phyloP scores from a whole-genome alignment of 1,284 basidiomycete species.

The Heterobasidion parviporum region DNA sequence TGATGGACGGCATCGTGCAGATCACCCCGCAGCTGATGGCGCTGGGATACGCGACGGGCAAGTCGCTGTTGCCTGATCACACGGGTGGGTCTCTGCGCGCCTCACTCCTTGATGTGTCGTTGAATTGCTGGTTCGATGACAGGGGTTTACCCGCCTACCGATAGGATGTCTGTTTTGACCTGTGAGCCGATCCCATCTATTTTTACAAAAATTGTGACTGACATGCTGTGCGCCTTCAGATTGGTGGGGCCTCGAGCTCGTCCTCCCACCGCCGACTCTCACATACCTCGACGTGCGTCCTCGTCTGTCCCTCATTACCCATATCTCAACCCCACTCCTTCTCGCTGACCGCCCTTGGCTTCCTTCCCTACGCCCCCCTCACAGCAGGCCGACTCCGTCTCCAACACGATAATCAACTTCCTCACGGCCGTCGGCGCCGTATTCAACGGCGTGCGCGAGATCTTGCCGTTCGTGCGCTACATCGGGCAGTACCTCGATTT shows the following conservation, averaged over 20 bases:
- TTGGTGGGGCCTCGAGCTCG: slow-evolving; percentile 79
- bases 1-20: slow-evolving; percentile 57
- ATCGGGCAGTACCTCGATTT: slow-evolving; percentile 68
- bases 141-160: slow-evolving; percentile 64
- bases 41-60: slow-evolving; percentile 67
- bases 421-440: slow-evolving; percentile 61
- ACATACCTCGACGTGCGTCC: slow-evolving; percentile 46
- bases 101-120: background rate
- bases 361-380: too few species aligned
- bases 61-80: slow-evolving; percentile 60
- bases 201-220: background rate
- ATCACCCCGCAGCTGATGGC: slow-evolving; percentile 72
- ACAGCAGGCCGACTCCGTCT: slow-evolving; percentile 31
- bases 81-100: slow-evolving; percentile 25
- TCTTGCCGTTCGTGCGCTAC: slow-evolving; percentile 73
- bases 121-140: background rate
- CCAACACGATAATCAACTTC: slow-evolving; percentile 58
- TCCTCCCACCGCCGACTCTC: slow-evolving; percentile 61
- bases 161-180: slow-evolving; percentile 71
- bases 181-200: slow-evolving; percentile 36
- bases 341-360: slow-evolving; percentile 36
- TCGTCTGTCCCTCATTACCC: background rate
- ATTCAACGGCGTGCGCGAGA: slow-evolving; percentile 64
- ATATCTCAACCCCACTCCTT: background rate
- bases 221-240: slow-evolving; percentile 30